Conservation (phyloP, 2,329 filamentous ascomycete genomes). For the Phaeoacremonium minimum region DNA sequence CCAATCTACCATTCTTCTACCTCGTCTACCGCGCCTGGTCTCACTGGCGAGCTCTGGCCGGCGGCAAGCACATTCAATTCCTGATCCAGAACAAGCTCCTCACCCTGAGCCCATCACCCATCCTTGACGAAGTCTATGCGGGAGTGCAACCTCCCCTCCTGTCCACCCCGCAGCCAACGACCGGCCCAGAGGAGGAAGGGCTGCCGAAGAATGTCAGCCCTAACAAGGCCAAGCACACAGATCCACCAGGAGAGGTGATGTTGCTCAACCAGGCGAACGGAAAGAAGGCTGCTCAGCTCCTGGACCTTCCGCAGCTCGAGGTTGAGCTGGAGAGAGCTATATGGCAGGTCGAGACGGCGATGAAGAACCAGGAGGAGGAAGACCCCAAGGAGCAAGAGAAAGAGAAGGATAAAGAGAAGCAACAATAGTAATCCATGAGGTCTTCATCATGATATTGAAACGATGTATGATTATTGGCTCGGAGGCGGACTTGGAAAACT, state of each 20-base stretch:
- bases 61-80: slow-evolving; percentile 81
- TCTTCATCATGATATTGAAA: too few relatives aligned
- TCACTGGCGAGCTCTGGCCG: slow-evolving; percentile 81
- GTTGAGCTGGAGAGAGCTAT: slow-evolving; percentile 72
- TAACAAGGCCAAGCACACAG: slow-evolving; percentile 10
- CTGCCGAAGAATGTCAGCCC: slow-evolving; percentile 14
- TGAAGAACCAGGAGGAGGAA: slow-evolving; percentile 28
- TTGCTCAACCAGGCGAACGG: slow-evolving; percentile 25
- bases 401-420: slow-evolving; percentile 10
- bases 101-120: slow-evolving; percentile 57
- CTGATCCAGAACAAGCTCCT: slow-evolving; percentile 72
- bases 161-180: slow-evolving; percentile 18
- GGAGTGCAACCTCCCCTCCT: slow-evolving; percentile 18
- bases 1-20: slow-evolving; percentile 97
- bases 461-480: too few relatives aligned
- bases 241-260: slow-evolving; percentile 35
- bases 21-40: slow-evolving; percentile 87
- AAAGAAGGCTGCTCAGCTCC: slow-evolving; percentile 35
- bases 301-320: slow-evolving; percentile 66
- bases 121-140: slow-evolving; percentile 71
- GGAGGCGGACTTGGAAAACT: too few relatives aligned
- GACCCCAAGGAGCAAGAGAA: slow-evolving; percentile 5
- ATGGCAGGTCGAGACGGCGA: slow-evolving; percentile 61
- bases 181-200: slow-evolving; percentile 9
- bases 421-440: slow-evolving; percentile 13